These are phyloP conservation scores for Cyberlindnera veronae DNA, from an alignment of 805 yeast species.

Conservation along the genomic window DNA sequence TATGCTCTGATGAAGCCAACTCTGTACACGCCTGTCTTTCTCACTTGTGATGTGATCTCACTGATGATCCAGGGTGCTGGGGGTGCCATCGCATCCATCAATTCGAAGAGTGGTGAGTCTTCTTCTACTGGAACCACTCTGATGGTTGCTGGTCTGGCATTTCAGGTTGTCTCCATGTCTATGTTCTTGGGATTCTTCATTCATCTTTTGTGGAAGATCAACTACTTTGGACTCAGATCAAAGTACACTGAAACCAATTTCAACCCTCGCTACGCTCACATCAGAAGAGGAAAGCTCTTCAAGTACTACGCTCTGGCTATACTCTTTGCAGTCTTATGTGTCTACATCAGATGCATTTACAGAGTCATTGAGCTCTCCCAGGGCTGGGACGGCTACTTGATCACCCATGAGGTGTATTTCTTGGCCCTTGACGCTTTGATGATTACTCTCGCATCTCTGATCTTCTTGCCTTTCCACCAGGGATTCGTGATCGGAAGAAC, in stretches of 20 bases:
- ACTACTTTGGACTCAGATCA: slow-evolving; percentile 26
- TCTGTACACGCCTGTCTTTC: slow-evolving; percentile 60
- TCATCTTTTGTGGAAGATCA: slow-evolving; percentile 43
- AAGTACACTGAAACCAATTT: slow-evolving; percentile 29
- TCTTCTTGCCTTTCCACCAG: slow-evolving; percentile 56
- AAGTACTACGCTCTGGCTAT: slow-evolving; percentile 42
- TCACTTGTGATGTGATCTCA: slow-evolving; percentile 61
- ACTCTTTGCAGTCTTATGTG: slow-evolving; percentile 45
- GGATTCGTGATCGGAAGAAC: slow-evolving; percentile 42
- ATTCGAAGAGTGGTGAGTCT: slow-evolving; percentile 23
- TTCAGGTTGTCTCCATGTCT: slow-evolving; percentile 71
- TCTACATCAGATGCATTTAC: slow-evolving; percentile 66
- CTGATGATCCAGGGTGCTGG: slow-evolving; percentile 70
- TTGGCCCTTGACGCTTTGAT: slow-evolving; percentile 59
- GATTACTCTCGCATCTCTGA: slow-evolving; percentile 47
- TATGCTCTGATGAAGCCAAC: slow-evolving; percentile 54
- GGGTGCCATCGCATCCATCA: slow-evolving; percentile 58
- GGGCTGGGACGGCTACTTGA: slow-evolving; percentile 69
- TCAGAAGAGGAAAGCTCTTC: slow-evolving; percentile 38
- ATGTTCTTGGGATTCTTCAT: slow-evolving; percentile 51
- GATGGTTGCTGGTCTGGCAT: slow-evolving; percentile 75
- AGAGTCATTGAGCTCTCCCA: slow-evolving; percentile 67
- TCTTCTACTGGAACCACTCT: slow-evolving; percentile 52
- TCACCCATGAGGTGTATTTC: slow-evolving; percentile 56
- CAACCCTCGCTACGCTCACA: slow-evolving; percentile 31